Conservation (phyloP, 768 basidiomycete genomes). For the Rhizopogon salebrosus region DNA sequence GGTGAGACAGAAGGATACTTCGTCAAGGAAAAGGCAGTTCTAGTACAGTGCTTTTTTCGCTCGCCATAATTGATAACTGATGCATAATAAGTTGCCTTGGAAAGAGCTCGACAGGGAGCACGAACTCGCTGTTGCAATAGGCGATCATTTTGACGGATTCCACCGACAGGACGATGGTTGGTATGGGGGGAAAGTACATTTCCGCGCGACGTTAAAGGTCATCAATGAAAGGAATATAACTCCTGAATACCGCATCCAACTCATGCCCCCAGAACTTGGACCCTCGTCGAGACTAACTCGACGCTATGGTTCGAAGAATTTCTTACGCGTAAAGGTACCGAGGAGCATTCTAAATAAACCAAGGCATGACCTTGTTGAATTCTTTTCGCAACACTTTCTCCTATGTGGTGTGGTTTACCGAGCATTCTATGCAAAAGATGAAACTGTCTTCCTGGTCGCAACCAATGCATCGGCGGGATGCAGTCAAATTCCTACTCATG, state of each 20-base stretch:
- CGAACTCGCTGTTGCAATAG: conserved; percentile 7
- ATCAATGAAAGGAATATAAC: not conserved
- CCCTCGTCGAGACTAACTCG: conserved; percentile 54
- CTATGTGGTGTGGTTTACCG: conserved; percentile 52
- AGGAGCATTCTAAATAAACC: conserved; percentile 26
- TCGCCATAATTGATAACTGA: conserved; percentile 8
- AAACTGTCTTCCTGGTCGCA: conserved; percentile 47
- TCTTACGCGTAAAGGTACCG: conserved; percentile 47
- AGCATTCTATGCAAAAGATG: conserved; percentile 58
- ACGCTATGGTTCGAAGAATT: conserved; percentile 56
- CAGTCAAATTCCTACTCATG: not conserved
- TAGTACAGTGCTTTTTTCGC: conserved; percentile 11
- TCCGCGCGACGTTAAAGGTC: conserved; percentile 35
- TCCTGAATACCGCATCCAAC: conserved; percentile 30
- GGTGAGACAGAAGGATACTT: conserved; percentile 9
- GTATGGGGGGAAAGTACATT: conserved; percentile 61
- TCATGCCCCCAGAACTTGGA: conserved; percentile 47
- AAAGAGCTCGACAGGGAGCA: conserved; percentile 56
- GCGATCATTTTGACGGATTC: conserved; percentile 26
- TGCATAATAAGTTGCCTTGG: conserved; percentile 49
- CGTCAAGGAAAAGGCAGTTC: conserved; percentile 10
- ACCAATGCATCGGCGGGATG: conserved; percentile 30
- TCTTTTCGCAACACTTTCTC: conserved; percentile 46
- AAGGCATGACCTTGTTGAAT: conserved; percentile 30
- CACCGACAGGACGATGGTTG: conserved; percentile 34